Evolutionary conservation across 2,329 filamentous ascomycete species (phyloP), one percentile per base, ranked within the genome.

Genomic region (Aspergillus arachidicola): DNA sequence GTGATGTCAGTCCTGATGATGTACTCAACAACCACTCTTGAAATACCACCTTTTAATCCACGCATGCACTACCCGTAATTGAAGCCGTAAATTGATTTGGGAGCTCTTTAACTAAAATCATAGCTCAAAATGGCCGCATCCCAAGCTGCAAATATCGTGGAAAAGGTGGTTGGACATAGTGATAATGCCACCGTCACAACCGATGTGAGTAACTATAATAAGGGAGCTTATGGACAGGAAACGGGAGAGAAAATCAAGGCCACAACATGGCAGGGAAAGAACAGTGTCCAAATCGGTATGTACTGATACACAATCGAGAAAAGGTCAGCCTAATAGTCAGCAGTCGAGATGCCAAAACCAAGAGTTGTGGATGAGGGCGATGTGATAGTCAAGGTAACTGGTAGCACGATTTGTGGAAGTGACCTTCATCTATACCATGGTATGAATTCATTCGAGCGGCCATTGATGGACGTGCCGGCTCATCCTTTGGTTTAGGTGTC

Each of bases 251-350:
- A 79, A 19, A 95, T 96, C 91, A 90, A 92, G 76, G 93, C 93
- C 0, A 79, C 96, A 16, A 86, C 86, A 2, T 96, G 93, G 93
- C 87, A 90, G 78, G 91, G 91, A 58, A 95, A 94, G 82, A 91
- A 93, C 72, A 86, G 82, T 34, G 91, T 96, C 54, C 79, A 91
- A 72, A 82, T 96, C 21, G 80, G 85, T 87, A 75, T 12, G 64
- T 62, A 16, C 28, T 16, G 56, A 7, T 14, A 9, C 5, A 12
- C 12, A 14, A 6, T 23, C 19, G 1, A 14, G 32, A 26, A 23
- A 41, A 5, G 14, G 21, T 19, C 6, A 28, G 30, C 19, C 30
- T 59, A 34, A 65, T 34, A 14, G 50, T 21, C 51, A 50, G 36
- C 38, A 85, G 84, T 88, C 56, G 86, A 92, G 38, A 86, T 86